Conservation (phyloP, 1,284 basidiomycete species). For the Trametes pubescens region DNA sequence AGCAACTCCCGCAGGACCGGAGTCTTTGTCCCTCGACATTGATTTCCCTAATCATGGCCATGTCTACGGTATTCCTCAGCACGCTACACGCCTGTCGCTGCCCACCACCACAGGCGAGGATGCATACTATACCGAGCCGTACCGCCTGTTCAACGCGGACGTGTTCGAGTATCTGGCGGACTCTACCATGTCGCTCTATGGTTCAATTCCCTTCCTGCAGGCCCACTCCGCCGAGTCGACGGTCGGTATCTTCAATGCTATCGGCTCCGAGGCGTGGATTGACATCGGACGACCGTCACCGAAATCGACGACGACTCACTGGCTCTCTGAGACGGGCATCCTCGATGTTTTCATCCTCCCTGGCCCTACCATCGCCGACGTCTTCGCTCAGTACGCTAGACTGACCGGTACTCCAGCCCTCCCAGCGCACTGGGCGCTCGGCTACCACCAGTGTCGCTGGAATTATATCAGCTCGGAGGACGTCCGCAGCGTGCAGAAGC, state of each 20-base stretch:
- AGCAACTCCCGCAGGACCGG: slow-evolving; percentile 71
- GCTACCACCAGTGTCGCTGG: slow-evolving; percentile 98
- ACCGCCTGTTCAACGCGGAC: slow-evolving; percentile 95
- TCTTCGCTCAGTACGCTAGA: slow-evolving; percentile 87
- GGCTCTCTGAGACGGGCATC: slow-evolving; percentile 97
- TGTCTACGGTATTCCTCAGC: slow-evolving; percentile 97
- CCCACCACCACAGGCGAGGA: slow-evolving; percentile 82
- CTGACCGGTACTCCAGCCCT: slow-evolving; percentile 89
- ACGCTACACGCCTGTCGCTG: slow-evolving; percentile 90
- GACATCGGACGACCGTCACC: slow-evolving; percentile 79
- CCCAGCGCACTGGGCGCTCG: slow-evolving; percentile 92
- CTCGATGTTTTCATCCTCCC: slow-evolving; percentile 95
- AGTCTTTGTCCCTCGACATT: slow-evolving; percentile 93
- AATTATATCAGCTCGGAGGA: slow-evolving; percentile 96
- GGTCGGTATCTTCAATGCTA: slow-evolving; percentile 91
- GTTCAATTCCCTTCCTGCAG: slow-evolving; percentile 92
- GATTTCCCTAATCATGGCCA: slow-evolving; percentile 91
- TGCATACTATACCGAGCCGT: slow-evolving; percentile 87
- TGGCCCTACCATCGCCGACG: slow-evolving; percentile 81
- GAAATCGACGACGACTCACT: slow-evolving; percentile 86
- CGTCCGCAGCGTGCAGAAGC: slow-evolving; percentile 84
- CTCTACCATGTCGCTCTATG: slow-evolving; percentile 92
- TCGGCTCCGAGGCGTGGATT: slow-evolving; percentile 95
- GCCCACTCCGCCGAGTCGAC: slow-evolving; percentile 88
- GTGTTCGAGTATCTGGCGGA: slow-evolving; percentile 97